Conservation (phyloP, 2,329 filamentous ascomycete species). For the Colletotrichum karsti region DNA sequence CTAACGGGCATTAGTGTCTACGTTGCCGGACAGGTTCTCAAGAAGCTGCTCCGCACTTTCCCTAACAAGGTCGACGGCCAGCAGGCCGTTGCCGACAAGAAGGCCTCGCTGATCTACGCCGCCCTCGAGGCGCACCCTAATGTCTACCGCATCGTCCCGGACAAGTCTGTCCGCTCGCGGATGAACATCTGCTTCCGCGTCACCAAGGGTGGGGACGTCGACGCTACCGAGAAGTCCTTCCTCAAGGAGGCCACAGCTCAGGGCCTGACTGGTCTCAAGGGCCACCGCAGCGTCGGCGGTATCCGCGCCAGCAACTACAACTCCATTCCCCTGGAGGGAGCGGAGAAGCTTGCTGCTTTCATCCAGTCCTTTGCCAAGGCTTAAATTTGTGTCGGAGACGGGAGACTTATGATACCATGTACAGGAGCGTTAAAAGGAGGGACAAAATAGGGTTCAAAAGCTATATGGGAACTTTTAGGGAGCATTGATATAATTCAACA, state of each 20-base stretch:
- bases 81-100: conserved; percentile 75
- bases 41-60: conserved; percentile 73
- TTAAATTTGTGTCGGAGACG: conserved; percentile 25
- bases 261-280: conserved; percentile 83
- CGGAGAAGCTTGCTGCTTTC: conserved; percentile 73
- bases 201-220: conserved; percentile 62
- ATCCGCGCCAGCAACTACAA: conserved; percentile 93
- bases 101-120: conserved; percentile 80
- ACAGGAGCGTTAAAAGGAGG: conserved; percentile 6
- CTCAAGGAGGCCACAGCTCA: conserved; percentile 74
- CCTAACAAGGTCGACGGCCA: conserved; percentile 79
- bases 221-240: conserved; percentile 82
- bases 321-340: conserved; percentile 74
- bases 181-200: conserved; percentile 98
- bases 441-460: conserved; percentile 1
- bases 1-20: conserved; percentile 68
- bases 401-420: conserved; percentile 20
- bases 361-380: conserved; percentile 61
- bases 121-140: conserved; percentile 78
- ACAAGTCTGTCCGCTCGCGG: conserved; percentile 78
- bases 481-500: conserved; percentile 18
- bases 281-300: conserved; percentile 86
- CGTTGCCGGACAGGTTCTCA: conserved; percentile 88
- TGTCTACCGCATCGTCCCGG: conserved; percentile 81
- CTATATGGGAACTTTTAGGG: not conserved